Percentiles rank a stretch among this genome's conserved stretches.
Conservation (phyloP, 2,329 filamentous ascomycete species). For the Clonostachys solani region DNA sequence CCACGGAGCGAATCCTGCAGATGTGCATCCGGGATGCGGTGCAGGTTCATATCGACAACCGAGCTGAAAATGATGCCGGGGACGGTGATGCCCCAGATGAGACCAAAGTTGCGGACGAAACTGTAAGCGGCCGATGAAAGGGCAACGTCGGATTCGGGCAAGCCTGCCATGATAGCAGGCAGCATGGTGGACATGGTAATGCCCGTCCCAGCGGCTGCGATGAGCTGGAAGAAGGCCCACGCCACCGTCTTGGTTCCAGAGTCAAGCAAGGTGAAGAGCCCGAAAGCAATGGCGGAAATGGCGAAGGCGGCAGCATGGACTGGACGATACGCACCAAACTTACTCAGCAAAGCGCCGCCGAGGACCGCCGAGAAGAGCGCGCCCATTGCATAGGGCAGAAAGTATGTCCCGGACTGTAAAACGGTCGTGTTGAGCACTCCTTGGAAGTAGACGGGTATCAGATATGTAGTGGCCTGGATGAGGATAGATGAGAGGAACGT, state of each 20-base stretch:
- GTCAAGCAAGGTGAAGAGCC: slow-evolving; percentile 31
- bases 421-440: slow-evolving; percentile 26
- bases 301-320: slow-evolving; percentile 29
- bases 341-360: slow-evolving; percentile 18
- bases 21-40: background rate
- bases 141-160: slow-evolving; percentile 26
- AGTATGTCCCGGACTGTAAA: slow-evolving; percentile 19
- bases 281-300: slow-evolving; percentile 30
- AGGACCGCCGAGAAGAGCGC: slow-evolving; percentile 18
- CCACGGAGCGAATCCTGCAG: background rate
- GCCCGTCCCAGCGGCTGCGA: slow-evolving; percentile 33
- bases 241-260: slow-evolving; percentile 18
- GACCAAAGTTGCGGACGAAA: slow-evolving; percentile 38
- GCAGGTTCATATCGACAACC: background rate
- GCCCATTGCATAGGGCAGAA: slow-evolving; percentile 20
- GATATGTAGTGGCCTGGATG: slow-evolving; percentile 30
- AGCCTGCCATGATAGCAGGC: slow-evolving; percentile 32
- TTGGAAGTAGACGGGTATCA: slow-evolving; percentile 43
- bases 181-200: slow-evolving; percentile 32
- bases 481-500: slow-evolving; percentile 13
- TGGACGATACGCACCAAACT: slow-evolving; percentile 21
- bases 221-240: slow-evolving; percentile 33
- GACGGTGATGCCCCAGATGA: slow-evolving; percentile 39
- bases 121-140: slow-evolving; percentile 28
- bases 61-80: slow-evolving; percentile 32